Base-by-base conservation (phyloP, 192 early-diverging fungal species). In the Gamsiella multidivaricata region DNA sequence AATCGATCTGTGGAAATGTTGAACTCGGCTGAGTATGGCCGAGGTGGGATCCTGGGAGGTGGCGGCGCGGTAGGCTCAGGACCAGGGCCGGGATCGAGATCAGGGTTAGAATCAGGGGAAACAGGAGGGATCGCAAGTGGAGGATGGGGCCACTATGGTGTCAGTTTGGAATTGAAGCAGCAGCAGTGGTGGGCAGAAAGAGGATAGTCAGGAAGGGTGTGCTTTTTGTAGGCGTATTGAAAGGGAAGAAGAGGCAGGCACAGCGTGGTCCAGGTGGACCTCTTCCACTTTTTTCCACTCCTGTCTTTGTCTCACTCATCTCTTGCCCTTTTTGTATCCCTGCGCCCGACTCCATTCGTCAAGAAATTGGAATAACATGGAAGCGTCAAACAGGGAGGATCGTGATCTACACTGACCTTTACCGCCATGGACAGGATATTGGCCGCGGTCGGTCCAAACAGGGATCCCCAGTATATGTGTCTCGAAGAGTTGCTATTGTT, bases 391-490 rank as follows among this genome's bases (percentile, higher is more conserved):
- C 8, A 22, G 28, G 46, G 33, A 39, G 26, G 31, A 61, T 63
- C 33, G 12, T 37, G 37, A 63, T 71, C 69, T 18, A 56, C 46
- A 29, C 59, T 31, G 52, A 61, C 53, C 32, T n/a, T 63, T 61
- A 61, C 58, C 53, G 53, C 53, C 59, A 46, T 28, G 3, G 33
- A 23, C 22, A 49, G 46, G 46, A 62, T 23, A 39, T 10, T 10
- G 15, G 49, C 5, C 29, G n/a, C 3, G 3, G 26, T 17, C 39
- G 37, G 67, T n/a, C 43, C 33, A 53, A 69, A 60, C 50, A 39
- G 37, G 67, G 67, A 69, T 69, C n/a, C n/a, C n/a, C n/a, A n/a
- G n/a, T n/a, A n/a, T n/a, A n/a, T n/a, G n/a, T n/a, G n/a, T 8
- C 5, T 42, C 26, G 34, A 34, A 49, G 20, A 26, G 46, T 61